Conservation (phyloP, 257 asterid genomes). For the Dorcoceras hygrometricum region DNA sequence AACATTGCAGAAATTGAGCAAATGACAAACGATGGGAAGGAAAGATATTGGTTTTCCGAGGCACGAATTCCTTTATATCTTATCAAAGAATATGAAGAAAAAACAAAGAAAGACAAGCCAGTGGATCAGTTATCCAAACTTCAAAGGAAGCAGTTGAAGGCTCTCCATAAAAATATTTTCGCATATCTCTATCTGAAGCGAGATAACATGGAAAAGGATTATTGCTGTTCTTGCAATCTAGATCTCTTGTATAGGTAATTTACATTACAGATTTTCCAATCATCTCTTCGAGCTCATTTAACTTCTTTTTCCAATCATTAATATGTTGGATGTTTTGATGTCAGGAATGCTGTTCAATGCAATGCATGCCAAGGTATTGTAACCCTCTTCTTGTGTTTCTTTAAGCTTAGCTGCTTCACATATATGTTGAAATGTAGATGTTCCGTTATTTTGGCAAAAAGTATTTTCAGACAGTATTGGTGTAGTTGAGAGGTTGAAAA, state of each 20-base stretch:
- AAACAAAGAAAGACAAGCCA: constrained; percentile 36
- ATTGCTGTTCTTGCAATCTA: constrained; percentile 54
- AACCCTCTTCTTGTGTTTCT: constrained; percentile 20
- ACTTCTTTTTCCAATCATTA: constrained; percentile 24
- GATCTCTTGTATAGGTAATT: constrained; percentile 61
- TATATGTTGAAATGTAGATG: constrained; percentile 1
- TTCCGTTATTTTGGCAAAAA: neutral
- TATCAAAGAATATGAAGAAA: constrained; percentile 68
- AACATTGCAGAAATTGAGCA: constrained; percentile 53
- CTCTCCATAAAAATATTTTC: constrained; percentile 47
- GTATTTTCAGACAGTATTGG: neutral
- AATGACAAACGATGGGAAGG: constrained; percentile 47
- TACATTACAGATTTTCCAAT: constrained; percentile 13
- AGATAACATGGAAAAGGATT: constrained; percentile 35
- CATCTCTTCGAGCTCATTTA: constrained; percentile 9
- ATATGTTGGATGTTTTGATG: constrained; percentile 27
- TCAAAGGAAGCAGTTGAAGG: constrained; percentile 41
- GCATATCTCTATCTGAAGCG: constrained; percentile 52
- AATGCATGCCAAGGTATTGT: constrained; percentile 68
- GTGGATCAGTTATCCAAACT: constrained; percentile 38
- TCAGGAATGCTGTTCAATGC: constrained; percentile 72
- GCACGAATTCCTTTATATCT: constrained; percentile 68
- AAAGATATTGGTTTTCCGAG: constrained; percentile 79
- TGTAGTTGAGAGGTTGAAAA: constrained; percentile 17
- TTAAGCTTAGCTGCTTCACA: neutral